Conservation (phyloP, 108 stramenopile species). For the Cyclotella sp. region DNA sequence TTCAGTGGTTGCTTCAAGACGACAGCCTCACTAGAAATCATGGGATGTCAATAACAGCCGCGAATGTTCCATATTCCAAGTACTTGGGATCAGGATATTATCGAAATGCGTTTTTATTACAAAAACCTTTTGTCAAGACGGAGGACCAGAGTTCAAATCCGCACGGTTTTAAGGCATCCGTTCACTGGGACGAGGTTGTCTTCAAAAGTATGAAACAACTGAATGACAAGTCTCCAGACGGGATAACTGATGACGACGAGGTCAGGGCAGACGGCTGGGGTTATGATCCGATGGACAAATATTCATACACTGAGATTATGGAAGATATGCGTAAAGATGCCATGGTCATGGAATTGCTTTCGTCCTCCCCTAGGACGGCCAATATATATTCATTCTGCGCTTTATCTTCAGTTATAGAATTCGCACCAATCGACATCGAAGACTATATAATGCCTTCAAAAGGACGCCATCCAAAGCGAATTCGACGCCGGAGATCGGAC, state of each 20-base stretch:
- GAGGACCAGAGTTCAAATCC: background rate
- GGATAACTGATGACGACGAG: constrained; percentile 27
- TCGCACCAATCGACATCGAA: constrained; percentile 56
- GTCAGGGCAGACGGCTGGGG: constrained; percentile 23
- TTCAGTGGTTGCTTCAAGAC: constrained; percentile 42
- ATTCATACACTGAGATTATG: constrained; percentile 25
- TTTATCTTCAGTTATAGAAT: constrained; percentile 57
- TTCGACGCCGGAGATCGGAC: background rate
- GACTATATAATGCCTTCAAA: constrained; percentile 48
- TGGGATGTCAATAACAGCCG: constrained; percentile 10
- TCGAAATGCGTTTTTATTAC: constrained; percentile 61
- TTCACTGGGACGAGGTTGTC: constrained; percentile 40
- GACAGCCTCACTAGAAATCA: constrained; percentile 26
- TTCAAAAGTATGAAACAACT: constrained; percentile 55
- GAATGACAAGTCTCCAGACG: constrained; percentile 11
- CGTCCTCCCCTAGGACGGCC: constrained; percentile 62
- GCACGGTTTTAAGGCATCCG: background rate
- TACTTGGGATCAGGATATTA: constrained; percentile 57
- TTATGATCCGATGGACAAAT: constrained; percentile 41
- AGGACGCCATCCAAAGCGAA: constrained; percentile 30
- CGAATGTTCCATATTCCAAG: constrained; percentile 20
- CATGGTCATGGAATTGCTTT: constrained; percentile 76
- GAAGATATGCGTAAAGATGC: constrained; percentile 79
- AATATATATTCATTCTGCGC: constrained; percentile 85
- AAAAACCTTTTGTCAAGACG: constrained; percentile 40